phyloP scores from a whole-genome alignment of 73 alveolate genomes.

The Paramecium primaurelia region DNA sequence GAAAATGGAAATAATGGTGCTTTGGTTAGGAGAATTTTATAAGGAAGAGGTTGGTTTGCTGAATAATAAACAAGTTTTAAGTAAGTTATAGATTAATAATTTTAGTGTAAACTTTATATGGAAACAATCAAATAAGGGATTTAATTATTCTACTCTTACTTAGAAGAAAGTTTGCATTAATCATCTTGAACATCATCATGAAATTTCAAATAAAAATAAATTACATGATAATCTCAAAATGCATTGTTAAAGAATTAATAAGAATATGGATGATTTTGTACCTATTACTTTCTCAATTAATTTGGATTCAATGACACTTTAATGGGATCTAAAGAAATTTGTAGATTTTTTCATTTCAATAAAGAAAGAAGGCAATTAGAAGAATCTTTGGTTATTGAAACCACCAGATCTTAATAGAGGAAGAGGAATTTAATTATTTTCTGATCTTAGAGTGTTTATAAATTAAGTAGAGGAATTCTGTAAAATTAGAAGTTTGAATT shows the following conservation, averaged over 20 bases:
- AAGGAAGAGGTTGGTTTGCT: constrained; percentile 37
- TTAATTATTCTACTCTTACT: neutral
- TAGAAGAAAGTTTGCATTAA: constrained; percentile 21
- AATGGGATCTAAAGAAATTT: constrained; percentile 27
- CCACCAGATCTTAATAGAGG: constrained; percentile 63
- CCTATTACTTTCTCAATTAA: constrained; percentile 8
- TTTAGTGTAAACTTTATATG: constrained; percentile 15
- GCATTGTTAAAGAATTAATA: neutral
- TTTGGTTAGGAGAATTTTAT: neutral
- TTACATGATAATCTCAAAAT: constrained; percentile 5
- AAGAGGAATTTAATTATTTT: constrained; percentile 56
- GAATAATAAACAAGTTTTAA: constrained; percentile 32
- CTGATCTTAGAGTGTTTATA: constrained; percentile 21
- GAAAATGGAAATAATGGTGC: constrained; percentile 46
- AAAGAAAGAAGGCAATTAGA: constrained; percentile 7
- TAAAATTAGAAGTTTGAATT: neutral
- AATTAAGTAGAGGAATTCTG: constrained; percentile 32
- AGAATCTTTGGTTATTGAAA: constrained; percentile 59
- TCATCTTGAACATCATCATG: constrained; percentile 40
- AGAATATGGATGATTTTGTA: constrained; percentile 35
- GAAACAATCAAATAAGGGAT: constrained; percentile 19
- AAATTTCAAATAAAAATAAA: constrained; percentile 2
- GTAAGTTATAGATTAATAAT: neutral
- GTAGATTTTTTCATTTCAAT: constrained; percentile 8
- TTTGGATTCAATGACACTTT: constrained; percentile 1